A percentile compares a stretch with the other conserved stretches of the same genome.
phyloP scores from a whole-genome alignment of 108 stramenopile species.

The Fragilariopsis cylindrus region DNA sequence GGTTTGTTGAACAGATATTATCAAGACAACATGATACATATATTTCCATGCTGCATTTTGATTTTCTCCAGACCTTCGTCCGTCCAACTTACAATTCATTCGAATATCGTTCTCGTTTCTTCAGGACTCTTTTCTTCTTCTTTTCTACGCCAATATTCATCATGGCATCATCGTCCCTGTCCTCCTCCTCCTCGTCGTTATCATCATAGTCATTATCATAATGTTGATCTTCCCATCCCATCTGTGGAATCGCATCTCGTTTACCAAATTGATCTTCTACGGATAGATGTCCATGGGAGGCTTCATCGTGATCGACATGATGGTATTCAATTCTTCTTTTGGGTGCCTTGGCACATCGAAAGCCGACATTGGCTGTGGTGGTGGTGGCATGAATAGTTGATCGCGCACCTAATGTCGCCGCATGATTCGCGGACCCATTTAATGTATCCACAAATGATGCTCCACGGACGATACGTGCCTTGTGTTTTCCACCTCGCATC shows the following conservation, averaged over 20 bases:
- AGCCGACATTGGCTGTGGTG: constrained; percentile 84
- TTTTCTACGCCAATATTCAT: not conserved
- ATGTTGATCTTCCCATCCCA: constrained; percentile 53
- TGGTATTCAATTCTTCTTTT: constrained; percentile 73
- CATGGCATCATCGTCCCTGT: constrained; percentile 11
- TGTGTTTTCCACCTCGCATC: constrained; percentile 88
- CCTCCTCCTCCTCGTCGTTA: constrained; percentile 45
- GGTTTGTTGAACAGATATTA: too few relatives aligned
- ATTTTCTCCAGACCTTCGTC: too few relatives aligned
- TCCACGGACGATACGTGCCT: constrained; percentile 84
- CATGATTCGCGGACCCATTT: constrained; percentile 85
- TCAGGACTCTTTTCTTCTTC: constrained; percentile 49
- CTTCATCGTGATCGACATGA: constrained; percentile 72
- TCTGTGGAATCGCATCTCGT: constrained; percentile 47
- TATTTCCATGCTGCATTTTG: too few relatives aligned
- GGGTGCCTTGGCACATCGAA: constrained; percentile 81
- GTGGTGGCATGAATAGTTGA: constrained; percentile 80
- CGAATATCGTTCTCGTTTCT: constrained; percentile 39
- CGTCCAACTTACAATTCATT: constrained; percentile 36
- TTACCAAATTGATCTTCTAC: constrained; percentile 72
- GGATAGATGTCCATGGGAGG: constrained; percentile 51
- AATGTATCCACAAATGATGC: constrained; percentile 85
- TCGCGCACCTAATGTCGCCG: constrained; percentile 80
- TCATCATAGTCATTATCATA: constrained; percentile 34
- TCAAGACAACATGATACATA: too few relatives aligned